Percentiles rank a stretch among this genome's conserved stretches.
phyloP scores from a whole-genome alignment of 2,329 filamentous ascomycete genomes.

The Aspergillus neoniger region DNA sequence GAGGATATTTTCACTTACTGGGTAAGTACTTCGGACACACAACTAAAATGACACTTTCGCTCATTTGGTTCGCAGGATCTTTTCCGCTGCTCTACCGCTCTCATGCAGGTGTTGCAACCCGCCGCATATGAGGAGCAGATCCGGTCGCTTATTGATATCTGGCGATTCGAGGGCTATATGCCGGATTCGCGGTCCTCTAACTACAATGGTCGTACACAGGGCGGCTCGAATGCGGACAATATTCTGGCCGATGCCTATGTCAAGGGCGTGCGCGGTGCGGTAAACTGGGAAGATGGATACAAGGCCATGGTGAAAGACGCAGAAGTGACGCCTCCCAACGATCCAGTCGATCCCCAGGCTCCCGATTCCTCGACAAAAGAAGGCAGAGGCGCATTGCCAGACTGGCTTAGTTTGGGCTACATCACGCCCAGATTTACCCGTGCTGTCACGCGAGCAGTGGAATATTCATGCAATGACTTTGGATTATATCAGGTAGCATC shows the following conservation, averaged over 20 bases:
- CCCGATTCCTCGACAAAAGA: slow-evolving; percentile 65
- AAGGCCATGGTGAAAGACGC: slow-evolving; percentile 68
- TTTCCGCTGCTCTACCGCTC: slow-evolving; percentile 65
- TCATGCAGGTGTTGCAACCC: slow-evolving; percentile 68
- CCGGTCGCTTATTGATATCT: slow-evolving; percentile 68
- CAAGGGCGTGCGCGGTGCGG: slow-evolving; percentile 61
- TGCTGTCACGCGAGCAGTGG: slow-evolving; percentile 65
- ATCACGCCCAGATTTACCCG: slow-evolving; percentile 65
- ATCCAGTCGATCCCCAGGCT: slow-evolving; percentile 56
- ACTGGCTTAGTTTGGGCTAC: slow-evolving; percentile 66
- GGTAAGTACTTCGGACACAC: slow-evolving; percentile 34
- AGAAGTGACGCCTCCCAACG: slow-evolving; percentile 62
- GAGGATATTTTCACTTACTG: slow-evolving; percentile 72
- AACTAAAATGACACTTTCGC: neutral
- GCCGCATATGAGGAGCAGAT: slow-evolving; percentile 65
- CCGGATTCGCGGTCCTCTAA: slow-evolving; percentile 68
- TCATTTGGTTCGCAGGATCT: slow-evolving; percentile 43
- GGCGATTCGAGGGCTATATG: slow-evolving; percentile 64
- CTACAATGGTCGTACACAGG: slow-evolving; percentile 69
- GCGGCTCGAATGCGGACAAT: slow-evolving; percentile 70
- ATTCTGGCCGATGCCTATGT: slow-evolving; percentile 72
- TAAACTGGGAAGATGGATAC: slow-evolving; percentile 67
- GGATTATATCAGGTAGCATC: slow-evolving; percentile 64
- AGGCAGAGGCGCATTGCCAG: slow-evolving; percentile 67
- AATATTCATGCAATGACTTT: slow-evolving; percentile 72